Percentiles rank a stretch among this genome's conserved stretches.
phyloP scores from a whole-genome alignment of 164 flowering plant species.

The grape (Vitis vinifera) region ASM3070453v1 NC_081818.1:30194001-30194500 shows the following conservation, averaged over 20 bases:
- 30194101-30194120: not conserved
- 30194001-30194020: constrained; percentile 19
- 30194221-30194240: constrained; percentile 1
- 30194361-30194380: not conserved
- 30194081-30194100: not conserved
- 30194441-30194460: too few species aligned
- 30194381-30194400: too few species aligned
- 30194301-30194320: not conserved
- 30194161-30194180: constrained; percentile 45
- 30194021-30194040: constrained; percentile 7
- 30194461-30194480: too few species aligned
- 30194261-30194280: not conserved
- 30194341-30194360: constrained; percentile 19
- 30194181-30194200: constrained; percentile 49
- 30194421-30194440: too few species aligned
- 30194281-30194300: constrained; percentile 5
- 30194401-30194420: too few species aligned
- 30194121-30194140: not conserved
- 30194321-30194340: constrained; percentile 12
- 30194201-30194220: constrained; percentile 27
- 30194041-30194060: constrained; percentile 1
- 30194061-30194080: constrained; percentile 39
- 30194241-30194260: not conserved
- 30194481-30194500: too few species aligned
- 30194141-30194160: constrained; percentile 53